Conservation (phyloP, 2,329 filamentous ascomycete species). For the Talaromyces sp. region DNA sequence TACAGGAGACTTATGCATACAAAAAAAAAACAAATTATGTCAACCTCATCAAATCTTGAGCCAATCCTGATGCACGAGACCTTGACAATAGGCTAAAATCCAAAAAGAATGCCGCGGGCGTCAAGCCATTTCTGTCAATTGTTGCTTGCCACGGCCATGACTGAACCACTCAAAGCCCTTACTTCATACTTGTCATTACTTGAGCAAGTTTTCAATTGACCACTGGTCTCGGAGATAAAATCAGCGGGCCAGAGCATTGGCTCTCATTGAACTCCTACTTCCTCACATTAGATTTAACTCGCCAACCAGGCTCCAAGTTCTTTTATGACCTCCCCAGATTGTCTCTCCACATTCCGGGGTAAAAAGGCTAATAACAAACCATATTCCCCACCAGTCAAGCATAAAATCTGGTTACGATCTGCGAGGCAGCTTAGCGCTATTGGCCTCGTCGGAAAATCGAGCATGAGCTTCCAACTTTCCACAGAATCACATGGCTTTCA, state of each 20-base stretch:
- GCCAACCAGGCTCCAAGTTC: background rate
- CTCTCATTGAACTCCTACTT: background rate
- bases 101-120: background rate
- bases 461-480: no score
- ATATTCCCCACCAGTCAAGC: background rate
- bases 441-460: background rate
- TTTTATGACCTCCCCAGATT: background rate
- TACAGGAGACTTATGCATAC: background rate
- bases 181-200: background rate
- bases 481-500: background rate
- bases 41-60: background rate
- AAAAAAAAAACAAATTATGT: background rate
- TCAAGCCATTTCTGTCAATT: background rate
- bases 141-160: background rate
- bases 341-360: constrained; percentile 3
- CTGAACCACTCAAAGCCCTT: background rate
- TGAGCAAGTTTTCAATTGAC: background rate
- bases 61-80: background rate
- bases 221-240: background rate
- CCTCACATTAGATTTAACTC: background rate
- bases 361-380: background rate
- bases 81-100: background rate
- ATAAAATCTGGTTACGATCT: background rate
- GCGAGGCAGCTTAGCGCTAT: background rate
- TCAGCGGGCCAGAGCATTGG: no score